Base-by-base conservation (phyloP, 1,284 basidiomycete genomes). In the Phellopilus nigrolimitatus region DNA sequence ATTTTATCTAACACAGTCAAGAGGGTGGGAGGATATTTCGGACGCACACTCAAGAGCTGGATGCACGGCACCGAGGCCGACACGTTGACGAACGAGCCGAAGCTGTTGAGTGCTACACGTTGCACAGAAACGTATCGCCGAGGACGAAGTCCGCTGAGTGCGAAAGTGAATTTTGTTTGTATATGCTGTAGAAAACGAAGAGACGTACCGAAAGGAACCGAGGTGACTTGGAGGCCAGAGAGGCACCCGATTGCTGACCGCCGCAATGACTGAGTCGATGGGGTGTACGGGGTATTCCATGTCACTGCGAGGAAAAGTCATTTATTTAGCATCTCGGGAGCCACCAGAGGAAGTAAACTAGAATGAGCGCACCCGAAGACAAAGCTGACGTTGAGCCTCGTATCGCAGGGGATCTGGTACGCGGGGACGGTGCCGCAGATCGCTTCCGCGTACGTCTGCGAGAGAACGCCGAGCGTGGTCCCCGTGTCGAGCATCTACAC, bases 41-140 rank as follows among this genome's bases (percentile, higher is more conserved):
- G n/a, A n/a, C n/a, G n/a, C 21, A 51, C 49, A 28, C 49, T 51
- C 21, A 51, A 27, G 4, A 51, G 22, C 40, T 51, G 49, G 37
- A 51, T 31, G n/a, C 15, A 41, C 13, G 49, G 42, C 12, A 21
- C n/a, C n/a, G n/a, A n/a, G 3, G 19, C 27, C 7, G 49, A 37
- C 7, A 42, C 49, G 19, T 19, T 38, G 15, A 46, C 34, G 3
- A 39, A 36, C 24, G 28, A 21, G 12, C 49, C 49, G 33, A 45
- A 51, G 24, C 24, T 42, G 25, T 37, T 39, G 4, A 45, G 22
- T 8, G 49, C 34, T 51, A 51, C 5, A 51, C 33, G 31, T 48
- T 39, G 19, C 46, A 33, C 12, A 48, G 6, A 22, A 48, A 48
- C 2, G 36, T 25, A 28, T 51, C 49, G 17, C 49, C 49, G 21